These are phyloP conservation scores for Candida wancherniae DNA, from an alignment of 805 yeast genomes.

Conservation along the genomic window DNA sequence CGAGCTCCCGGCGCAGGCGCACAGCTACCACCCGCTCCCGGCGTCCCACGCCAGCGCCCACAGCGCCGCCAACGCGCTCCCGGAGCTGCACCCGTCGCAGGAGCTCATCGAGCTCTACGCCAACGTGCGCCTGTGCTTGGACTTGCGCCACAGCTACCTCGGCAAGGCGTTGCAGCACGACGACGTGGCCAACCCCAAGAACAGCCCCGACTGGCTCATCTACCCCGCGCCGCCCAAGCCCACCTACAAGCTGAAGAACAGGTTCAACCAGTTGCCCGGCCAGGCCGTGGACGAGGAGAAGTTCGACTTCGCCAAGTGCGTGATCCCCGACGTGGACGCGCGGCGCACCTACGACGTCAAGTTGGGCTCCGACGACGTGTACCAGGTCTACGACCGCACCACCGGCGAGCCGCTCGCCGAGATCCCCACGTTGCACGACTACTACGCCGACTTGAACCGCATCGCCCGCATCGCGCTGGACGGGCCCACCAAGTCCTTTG, in stretches of 20 bases:
- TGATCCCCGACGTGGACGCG: conserved; percentile 43
- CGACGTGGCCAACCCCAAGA: conserved; percentile 80
- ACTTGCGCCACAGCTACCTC: conserved; percentile 73
- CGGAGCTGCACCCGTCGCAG: conserved; percentile 58
- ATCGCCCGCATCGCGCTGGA: conserved; percentile 76
- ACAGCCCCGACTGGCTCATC: conserved; percentile 63
- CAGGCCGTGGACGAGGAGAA: conserved; percentile 42
- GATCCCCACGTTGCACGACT: conserved; percentile 83
- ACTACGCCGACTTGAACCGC: conserved; percentile 74
- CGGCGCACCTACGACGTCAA: conserved; percentile 38
- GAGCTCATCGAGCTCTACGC: conserved; percentile 62
- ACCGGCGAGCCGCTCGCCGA: conserved; percentile 39
- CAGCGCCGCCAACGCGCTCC: conserved; percentile 20
- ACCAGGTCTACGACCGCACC: conserved; percentile 47
- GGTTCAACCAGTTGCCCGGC: conserved; percentile 43
- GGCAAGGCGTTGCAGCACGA: conserved; percentile 59
- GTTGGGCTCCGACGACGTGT: conserved; percentile 63
- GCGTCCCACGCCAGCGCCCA: conserved; percentile 13
- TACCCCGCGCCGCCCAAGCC: conserved; percentile 96
- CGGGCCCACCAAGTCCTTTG: conserved; percentile 96
- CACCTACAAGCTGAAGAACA: conserved; percentile 57
- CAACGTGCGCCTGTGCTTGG: conserved; percentile 62
- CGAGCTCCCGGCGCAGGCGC: conserved; percentile 28
- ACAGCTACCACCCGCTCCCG: conserved; percentile 18
- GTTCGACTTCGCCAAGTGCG: conserved; percentile 55